Percentiles rank a stretch among this genome's conserved stretches.
Conservation (phyloP, 2,329 filamentous ascomycete genomes). For the Exophiala oligosperma region DNA sequence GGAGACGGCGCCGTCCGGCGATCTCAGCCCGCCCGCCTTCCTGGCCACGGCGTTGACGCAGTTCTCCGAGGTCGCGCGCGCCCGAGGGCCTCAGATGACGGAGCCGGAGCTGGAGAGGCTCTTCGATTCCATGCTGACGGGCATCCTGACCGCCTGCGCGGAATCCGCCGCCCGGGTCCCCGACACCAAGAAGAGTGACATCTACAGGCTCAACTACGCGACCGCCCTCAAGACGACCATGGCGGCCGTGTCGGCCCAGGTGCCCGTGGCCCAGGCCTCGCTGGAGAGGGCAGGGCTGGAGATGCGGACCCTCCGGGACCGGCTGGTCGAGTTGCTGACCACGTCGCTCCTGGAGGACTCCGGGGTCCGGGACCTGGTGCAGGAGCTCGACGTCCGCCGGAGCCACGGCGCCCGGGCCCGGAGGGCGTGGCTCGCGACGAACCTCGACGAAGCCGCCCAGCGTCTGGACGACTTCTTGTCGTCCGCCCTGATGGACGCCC, state of each 20-base stretch:
- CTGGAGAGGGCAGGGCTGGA: slow-evolving; percentile 20
- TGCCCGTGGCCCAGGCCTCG: slow-evolving; percentile 32
- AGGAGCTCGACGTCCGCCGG: slow-evolving; percentile 21
- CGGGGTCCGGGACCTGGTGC: slow-evolving; percentile 20
- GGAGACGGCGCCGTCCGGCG: slow-evolving; percentile 6
- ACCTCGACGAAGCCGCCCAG: slow-evolving; percentile 62
- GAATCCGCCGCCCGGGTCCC: slow-evolving; percentile 55
- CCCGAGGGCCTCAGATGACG: slow-evolving; percentile 26
- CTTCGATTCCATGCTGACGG: slow-evolving; percentile 78
- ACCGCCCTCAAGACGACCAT: slow-evolving; percentile 57
- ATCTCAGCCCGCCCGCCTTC: slow-evolving; percentile 23
- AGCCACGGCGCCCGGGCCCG: not conserved
- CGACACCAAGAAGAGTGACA: slow-evolving; percentile 45
- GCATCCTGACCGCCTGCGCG: slow-evolving; percentile 75
- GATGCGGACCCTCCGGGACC: slow-evolving; percentile 17
- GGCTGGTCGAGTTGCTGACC: slow-evolving; percentile 18
- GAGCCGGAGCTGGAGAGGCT: slow-evolving; percentile 75
- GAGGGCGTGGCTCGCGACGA: slow-evolving; percentile 37
- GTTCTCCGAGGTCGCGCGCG: slow-evolving; percentile 53
- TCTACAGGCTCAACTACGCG: slow-evolving; percentile 51
- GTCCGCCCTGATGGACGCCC: slow-evolving; percentile 87
- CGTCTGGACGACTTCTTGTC: slow-evolving; percentile 87
- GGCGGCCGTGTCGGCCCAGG: slow-evolving; percentile 51
- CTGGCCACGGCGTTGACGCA: slow-evolving; percentile 23
- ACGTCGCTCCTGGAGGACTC: slow-evolving; percentile 24